A percentile compares a stretch with the other conserved stretches of the same genome.
Evolutionary conservation across 2,329 filamentous ascomycete genomes (phyloP).

Genomic region (Fusarium bactridioides): DNA sequence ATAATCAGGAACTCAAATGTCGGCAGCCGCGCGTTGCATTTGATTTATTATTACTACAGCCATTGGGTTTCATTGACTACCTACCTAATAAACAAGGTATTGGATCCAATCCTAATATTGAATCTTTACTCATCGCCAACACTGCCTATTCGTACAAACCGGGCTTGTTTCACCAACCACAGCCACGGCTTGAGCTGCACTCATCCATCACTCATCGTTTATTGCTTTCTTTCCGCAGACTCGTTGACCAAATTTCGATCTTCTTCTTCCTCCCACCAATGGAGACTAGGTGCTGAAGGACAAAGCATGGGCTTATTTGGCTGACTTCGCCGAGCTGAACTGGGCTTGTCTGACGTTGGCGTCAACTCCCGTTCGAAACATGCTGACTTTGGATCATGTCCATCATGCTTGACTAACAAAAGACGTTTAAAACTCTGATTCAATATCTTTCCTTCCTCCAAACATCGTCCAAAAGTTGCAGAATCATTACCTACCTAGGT

Average conservation of each 20-base stretch:
- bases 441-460: not conserved
- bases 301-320: constrained; percentile 12
- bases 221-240: constrained; percentile 15
- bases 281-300: not conserved
- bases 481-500: not conserved
- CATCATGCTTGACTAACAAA: constrained; percentile 24
- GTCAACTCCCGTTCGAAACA: constrained; percentile 15
- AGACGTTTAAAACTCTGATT: not conserved
- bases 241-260: not conserved
- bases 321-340: constrained; percentile 2
- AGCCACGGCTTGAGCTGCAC: constrained; percentile 24
- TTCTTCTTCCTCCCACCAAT: not conserved
- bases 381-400: constrained; percentile 16
- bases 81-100: not conserved
- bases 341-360: constrained; percentile 7
- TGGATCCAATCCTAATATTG: not conserved
- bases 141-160: not conserved
- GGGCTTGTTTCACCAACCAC: constrained; percentile 30
- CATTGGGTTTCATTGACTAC: not conserved
- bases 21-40: constrained; percentile 23
- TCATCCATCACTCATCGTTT: constrained; percentile 8
- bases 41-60: constrained; percentile 4
- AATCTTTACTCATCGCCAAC: not conserved
- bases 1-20: constrained; percentile 14
- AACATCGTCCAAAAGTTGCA: not conserved